Evolutionary conservation across 345 rosid species (phyloP), one percentile per base, ranked within the genome.

Genomic region (Erysimum cheiranthoides): DNA sequence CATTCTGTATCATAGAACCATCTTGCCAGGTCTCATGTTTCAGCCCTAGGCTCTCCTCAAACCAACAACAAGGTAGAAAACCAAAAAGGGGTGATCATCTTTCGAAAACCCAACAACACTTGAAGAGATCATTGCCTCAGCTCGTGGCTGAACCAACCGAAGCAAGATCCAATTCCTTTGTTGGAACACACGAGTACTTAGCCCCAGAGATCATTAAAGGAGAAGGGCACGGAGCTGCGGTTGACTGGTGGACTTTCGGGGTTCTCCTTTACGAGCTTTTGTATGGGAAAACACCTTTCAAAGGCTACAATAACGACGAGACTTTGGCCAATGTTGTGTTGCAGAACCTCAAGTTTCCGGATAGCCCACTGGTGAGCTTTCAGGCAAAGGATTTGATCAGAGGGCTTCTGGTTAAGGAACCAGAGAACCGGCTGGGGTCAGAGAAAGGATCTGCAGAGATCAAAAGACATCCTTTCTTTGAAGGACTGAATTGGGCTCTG

Each of bases 171-270:
- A 94, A 94, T 70, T 94, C 98, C 36, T 94, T 94, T 66, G 98
- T 94, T 3, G 98, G 98, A 28, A 94, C 98, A 70, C 97, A 94
- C 51, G 98, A 94, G 76, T 94, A 94, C 88, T 73, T 94, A 79
- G 98, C 98, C 36, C 98, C 98, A 0, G 98, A 94, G 81, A 94
- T 94, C 66, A 92, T 94, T 69, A 94, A 89, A 86, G 98, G 98
- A 53, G 95, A 94, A 80, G 98, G 97, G 60, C 98, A 94, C 11
- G 98, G 98, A 11, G 98, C 98, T 8, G 97, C 98, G 2, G 98
- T 94, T 14, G 98, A 94, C 81, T 94, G 98, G 98, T 94, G 98
- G 98, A 94, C 97, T 4, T 90, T 90, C 10, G 98, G 98, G 27
- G 73, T 94, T 70, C 89, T 94, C 47, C 95, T 94, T 34, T 92